Evolutionary conservation across 2,329 filamentous ascomycete genomes (phyloP).

Genomic region (Mycosphaerella sp.): DNA sequence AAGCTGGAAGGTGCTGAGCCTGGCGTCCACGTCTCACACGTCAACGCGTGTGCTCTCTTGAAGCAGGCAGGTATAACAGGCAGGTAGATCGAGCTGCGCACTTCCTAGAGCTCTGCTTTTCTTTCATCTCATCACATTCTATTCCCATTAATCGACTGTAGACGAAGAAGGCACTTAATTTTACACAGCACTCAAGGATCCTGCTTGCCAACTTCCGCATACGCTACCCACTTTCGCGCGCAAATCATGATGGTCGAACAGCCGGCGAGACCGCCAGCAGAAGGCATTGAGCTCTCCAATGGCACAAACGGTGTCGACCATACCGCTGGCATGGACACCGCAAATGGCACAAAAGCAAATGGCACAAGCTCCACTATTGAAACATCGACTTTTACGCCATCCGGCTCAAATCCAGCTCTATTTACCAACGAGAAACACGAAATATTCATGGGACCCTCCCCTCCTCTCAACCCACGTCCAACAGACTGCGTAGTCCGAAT

Average conservation of each 20-base stretch:
- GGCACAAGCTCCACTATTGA: slow-evolving; percentile 5
- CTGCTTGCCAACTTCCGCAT: background rate
- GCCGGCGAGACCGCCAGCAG: slow-evolving; percentile 5
- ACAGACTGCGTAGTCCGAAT: slow-evolving; percentile 28
- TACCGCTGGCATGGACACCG: slow-evolving; percentile 1
- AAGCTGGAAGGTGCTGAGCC: background rate
- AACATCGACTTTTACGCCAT: slow-evolving; percentile 4
- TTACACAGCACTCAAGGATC: background rate
- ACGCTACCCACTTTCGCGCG: background rate
- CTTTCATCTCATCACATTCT: background rate
- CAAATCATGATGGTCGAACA: background rate
- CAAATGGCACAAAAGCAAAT: background rate
- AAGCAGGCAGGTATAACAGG: background rate
- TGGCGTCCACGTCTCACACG: background rate
- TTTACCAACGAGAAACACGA: slow-evolving; percentile 28
- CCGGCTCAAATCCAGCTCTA: slow-evolving; percentile 24
- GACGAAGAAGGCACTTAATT: background rate
- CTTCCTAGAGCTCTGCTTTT: background rate
- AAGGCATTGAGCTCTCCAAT: background rate
- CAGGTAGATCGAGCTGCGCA: slow-evolving; percentile 2
- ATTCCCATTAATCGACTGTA: background rate
- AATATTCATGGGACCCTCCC: slow-evolving; percentile 27
- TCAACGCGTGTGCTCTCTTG: background rate
- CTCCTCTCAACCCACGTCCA: slow-evolving; percentile 21
- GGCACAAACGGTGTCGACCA: slow-evolving; percentile 1